phyloP scores from a whole-genome alignment of 352 stramenopile genomes.

The Hyaloperonospora arabidopsidis region DNA sequence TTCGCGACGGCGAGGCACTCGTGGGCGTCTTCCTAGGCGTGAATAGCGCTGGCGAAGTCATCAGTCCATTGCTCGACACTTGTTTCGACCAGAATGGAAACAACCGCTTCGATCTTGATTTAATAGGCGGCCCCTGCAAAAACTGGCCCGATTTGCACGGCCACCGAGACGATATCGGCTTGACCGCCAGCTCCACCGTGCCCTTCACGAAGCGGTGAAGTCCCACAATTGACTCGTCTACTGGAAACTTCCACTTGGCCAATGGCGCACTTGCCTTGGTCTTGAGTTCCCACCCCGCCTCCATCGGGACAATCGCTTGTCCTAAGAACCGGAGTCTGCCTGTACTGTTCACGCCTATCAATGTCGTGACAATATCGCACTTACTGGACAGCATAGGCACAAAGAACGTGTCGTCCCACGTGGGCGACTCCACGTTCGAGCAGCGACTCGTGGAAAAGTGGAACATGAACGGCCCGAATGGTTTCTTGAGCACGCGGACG shows the following conservation, averaged over 20 bases:
- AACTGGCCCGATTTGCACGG: constrained; percentile 74
- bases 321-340: constrained; percentile 56
- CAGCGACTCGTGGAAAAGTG: constrained; percentile 61
- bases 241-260: constrained; percentile 73
- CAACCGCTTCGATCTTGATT: constrained; percentile 30
- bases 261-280: constrained; percentile 35
- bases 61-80: constrained; percentile 28
- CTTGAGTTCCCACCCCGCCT: constrained; percentile 55
- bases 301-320: constrained; percentile 48
- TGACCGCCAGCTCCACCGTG: constrained; percentile 49
- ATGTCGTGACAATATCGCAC: constrained; percentile 70
- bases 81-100: constrained; percentile 66
- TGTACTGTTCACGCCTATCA: constrained; percentile 56
- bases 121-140: constrained; percentile 44
- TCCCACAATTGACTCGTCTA: constrained; percentile 59
- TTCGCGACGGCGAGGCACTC: constrained; percentile 39
- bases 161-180: constrained; percentile 47
- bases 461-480: constrained; percentile 84
- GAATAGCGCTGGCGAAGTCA: constrained; percentile 34
- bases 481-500: constrained; percentile 78
- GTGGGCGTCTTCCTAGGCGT: constrained; percentile 33
- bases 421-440: constrained; percentile 48
- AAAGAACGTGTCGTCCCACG: constrained; percentile 62
- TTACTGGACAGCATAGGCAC: constrained; percentile 75
- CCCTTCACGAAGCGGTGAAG: constrained; percentile 60